Conservation (phyloP, 768 basidiomycete species). For the Albatrellus ellisii region DNA sequence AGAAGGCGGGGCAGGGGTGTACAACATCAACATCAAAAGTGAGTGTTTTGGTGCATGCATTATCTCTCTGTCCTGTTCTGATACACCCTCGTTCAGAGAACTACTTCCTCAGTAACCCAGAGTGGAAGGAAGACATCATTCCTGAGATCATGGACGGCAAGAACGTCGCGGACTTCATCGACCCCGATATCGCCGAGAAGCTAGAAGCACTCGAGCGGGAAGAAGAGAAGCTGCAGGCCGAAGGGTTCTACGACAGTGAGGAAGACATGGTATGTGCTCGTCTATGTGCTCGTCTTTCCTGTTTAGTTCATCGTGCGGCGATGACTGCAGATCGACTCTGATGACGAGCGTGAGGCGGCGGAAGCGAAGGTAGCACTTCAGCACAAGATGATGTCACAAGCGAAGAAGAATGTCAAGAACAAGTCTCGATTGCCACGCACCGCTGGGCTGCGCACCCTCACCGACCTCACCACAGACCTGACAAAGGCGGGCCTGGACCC, state of each 20-base stretch:
- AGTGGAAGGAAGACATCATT: slow-evolving; percentile 94
- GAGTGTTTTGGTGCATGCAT: slow-evolving; percentile 20
- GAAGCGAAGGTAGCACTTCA: slow-evolving; percentile 44
- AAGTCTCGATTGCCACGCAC: slow-evolving; percentile 66
- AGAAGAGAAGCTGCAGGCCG: slow-evolving; percentile 85
- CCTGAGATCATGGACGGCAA: slow-evolving; percentile 99
- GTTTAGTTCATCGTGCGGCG: background rate
- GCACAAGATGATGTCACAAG: slow-evolving; percentile 61
- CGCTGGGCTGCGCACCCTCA: slow-evolving; percentile 49
- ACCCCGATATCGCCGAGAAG: slow-evolving; percentile 93
- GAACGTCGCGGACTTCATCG: slow-evolving; percentile 97
- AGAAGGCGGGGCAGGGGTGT: slow-evolving; percentile 84
- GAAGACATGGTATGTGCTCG: slow-evolving; percentile 58
- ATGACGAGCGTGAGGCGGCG: slow-evolving; percentile 65
- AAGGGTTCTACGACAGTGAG: slow-evolving; percentile 91
- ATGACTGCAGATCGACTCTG: slow-evolving; percentile 32
- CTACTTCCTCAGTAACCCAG: slow-evolving; percentile 77
- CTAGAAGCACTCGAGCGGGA: slow-evolving; percentile 95
- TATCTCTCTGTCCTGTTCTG: too few relatives aligned
- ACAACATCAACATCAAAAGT: slow-evolving; percentile 86
- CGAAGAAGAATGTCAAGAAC: slow-evolving; percentile 86
- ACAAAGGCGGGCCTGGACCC: slow-evolving; percentile 88
- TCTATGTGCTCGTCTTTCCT: background rate
- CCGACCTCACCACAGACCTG: slow-evolving; percentile 68
- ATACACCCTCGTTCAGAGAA: slow-evolving; percentile 60